Conservation (phyloP, 129 eudicot genomes). For the Logfia minima region DNA sequence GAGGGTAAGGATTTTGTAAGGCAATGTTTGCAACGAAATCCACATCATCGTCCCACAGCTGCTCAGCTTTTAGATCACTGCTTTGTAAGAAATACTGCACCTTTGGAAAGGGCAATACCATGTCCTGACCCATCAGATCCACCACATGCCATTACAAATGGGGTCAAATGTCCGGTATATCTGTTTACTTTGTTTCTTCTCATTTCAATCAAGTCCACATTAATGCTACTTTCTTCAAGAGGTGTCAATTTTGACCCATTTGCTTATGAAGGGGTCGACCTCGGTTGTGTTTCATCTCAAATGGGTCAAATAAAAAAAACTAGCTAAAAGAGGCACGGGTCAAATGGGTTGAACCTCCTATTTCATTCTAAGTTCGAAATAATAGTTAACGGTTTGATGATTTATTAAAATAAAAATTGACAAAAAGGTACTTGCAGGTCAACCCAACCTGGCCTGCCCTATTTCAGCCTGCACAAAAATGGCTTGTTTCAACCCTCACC, state of each 20-base stretch:
- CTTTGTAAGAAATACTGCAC: slow-evolving; percentile 68
- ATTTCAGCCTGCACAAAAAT: slow-evolving; percentile 1
- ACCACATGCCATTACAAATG: slow-evolving; percentile 39
- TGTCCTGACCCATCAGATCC: slow-evolving; percentile 55
- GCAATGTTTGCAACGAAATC: slow-evolving; percentile 79
- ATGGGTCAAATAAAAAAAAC: not conserved
- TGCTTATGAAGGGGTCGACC: not conserved
- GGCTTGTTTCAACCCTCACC: not conserved
- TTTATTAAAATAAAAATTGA: no score
- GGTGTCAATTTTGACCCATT: not conserved
- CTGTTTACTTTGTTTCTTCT: slow-evolving; percentile 1
- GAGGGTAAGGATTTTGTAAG: slow-evolving; percentile 89
- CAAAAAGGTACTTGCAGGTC: not conserved
- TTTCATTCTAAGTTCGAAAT: no score
- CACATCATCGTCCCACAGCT: slow-evolving; percentile 74
- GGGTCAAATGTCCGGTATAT: slow-evolving; percentile 52
- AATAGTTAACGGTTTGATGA: not conserved
- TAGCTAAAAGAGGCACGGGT: not conserved
- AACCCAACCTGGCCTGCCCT: not conserved
- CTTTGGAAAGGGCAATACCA: slow-evolving; percentile 54
- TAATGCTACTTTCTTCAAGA: not conserved
- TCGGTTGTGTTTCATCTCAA: no score
- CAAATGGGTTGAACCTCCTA: not conserved
- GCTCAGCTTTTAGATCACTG: slow-evolving; percentile 73
- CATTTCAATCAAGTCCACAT: not conserved